Evolutionary conservation across 441 rosid genomes (phyloP).

Genomic region (Oxalis stricta): DNA sequence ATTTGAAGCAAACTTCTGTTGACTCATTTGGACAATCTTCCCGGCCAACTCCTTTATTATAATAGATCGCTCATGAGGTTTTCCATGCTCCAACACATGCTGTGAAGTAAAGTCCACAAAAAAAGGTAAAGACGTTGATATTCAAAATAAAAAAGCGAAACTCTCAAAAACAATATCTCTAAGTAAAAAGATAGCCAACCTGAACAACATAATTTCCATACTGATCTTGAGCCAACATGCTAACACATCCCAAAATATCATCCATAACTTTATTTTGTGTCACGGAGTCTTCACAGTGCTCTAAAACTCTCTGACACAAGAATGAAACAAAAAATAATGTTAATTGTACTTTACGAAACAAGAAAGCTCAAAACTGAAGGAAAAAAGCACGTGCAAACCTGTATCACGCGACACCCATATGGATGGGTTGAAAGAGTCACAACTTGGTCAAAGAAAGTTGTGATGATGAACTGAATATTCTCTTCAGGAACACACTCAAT

Average conservation of each 20-base stretch:
- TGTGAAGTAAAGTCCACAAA: conserved; percentile 15
- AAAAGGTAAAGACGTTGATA: background rate
- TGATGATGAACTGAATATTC: conserved; percentile 45
- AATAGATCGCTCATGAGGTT: conserved; percentile 64
- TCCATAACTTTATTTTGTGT: conserved; percentile 78
- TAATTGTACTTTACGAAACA: too few species aligned
- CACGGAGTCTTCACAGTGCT: conserved; percentile 46
- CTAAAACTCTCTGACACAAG: conserved; percentile 61
- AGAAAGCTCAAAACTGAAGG: background rate
- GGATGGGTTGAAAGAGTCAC: conserved; percentile 76
- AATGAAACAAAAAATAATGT: too few species aligned
- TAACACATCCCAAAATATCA: conserved; percentile 63
- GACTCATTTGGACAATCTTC: conserved; percentile 87
- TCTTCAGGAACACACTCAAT: conserved; percentile 86
- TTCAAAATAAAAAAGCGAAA: background rate
- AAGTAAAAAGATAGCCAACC: conserved; percentile 24
- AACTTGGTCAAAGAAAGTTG: conserved; percentile 66
- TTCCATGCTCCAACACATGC: conserved; percentile 87
- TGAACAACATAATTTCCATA: conserved; percentile 88
- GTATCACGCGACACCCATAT: conserved; percentile 83
- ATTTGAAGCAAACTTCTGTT: conserved; percentile 84
- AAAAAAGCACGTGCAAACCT: conserved; percentile 29
- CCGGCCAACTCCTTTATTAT: conserved; percentile 77
- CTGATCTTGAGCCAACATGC: conserved; percentile 80
- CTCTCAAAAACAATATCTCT: background rate